Percentiles rank a stretch among this genome's conserved stretches.
Conservation (phyloP, 2,329 filamentous ascomycete species). For the Neonectria faginata region DNA sequence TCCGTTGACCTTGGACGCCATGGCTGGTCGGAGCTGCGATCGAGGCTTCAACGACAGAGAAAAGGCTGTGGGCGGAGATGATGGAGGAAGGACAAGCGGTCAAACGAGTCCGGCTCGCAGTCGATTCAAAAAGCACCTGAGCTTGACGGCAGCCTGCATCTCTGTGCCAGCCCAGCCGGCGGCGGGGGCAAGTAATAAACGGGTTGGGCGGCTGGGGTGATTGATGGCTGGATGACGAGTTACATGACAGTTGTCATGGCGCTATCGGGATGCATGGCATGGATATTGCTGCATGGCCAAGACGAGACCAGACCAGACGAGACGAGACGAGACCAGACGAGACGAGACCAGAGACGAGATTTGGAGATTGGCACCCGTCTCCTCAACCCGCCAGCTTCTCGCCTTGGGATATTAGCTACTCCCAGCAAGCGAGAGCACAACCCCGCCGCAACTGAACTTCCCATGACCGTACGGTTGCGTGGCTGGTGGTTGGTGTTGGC, state of each 20-base stretch:
- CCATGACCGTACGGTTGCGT: constrained; percentile 15
- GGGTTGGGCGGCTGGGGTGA: constrained; percentile 9
- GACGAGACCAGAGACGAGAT: too few species aligned
- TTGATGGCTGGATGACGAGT: constrained; percentile 15
- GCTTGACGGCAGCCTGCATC: constrained; percentile 13
- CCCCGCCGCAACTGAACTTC: constrained; percentile 26
- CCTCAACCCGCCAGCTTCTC: not conserved
- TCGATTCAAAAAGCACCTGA: constrained; percentile 33
- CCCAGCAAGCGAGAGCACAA: constrained; percentile 23
- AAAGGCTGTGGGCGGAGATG: constrained; percentile 3
- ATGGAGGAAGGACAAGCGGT: constrained; percentile 33
- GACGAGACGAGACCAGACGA: not conserved
- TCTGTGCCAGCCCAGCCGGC: constrained; percentile 10
- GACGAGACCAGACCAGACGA: not conserved
- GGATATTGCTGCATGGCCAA: not conserved
- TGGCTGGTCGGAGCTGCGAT: constrained; percentile 13
- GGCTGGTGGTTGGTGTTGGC: constrained; percentile 23
- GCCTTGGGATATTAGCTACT: constrained; percentile 1
- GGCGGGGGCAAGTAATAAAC: not conserved
- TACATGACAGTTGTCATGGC: constrained; percentile 3
- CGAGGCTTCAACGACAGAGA: not conserved
- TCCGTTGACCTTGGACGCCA: constrained; percentile 36
- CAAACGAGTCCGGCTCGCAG: constrained; percentile 12
- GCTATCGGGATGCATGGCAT: not conserved
- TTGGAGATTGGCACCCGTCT: constrained; percentile 3